A percentile compares a stretch with the other conserved stretches of the same genome.
Evolutionary conservation across 2,329 filamentous ascomycete species (phyloP).

Genomic region (Colletotrichum lentis): DNA sequence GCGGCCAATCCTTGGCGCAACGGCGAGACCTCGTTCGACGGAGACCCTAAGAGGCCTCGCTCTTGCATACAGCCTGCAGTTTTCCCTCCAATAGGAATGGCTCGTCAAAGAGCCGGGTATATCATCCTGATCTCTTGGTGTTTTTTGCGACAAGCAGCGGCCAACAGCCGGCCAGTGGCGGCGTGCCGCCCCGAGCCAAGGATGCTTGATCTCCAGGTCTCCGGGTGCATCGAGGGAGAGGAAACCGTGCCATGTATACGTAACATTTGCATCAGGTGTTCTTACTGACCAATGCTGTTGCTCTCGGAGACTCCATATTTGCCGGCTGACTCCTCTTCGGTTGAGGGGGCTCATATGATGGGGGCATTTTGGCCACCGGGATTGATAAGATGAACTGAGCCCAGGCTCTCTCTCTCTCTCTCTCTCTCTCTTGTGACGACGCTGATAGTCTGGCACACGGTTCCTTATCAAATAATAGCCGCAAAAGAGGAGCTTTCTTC

Average conservation of each 20-base stretch:
- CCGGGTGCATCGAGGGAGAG: conserved; percentile 3
- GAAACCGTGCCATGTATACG: neutral
- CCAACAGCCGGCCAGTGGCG: neutral
- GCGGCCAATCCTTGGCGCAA: neutral
- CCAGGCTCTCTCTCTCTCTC: neutral
- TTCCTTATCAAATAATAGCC: neutral
- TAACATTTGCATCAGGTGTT: conserved; percentile 2
- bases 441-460: neutral
- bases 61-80: conserved; percentile 26
- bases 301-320: neutral
- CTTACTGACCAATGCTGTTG: neutral
- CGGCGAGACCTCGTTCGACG: conserved; percentile 23
- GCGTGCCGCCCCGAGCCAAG: neutral
- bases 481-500: neutral
- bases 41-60: neutral
- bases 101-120: neutral
- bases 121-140: conserved; percentile 14
- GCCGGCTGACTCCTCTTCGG: neutral
- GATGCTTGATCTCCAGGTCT: conserved; percentile 9
- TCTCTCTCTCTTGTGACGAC: no score
- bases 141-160: conserved; percentile 13
- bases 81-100: conserved; percentile 31
- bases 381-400: conserved; percentile 26
- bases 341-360: neutral
- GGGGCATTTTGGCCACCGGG: neutral